Evolutionary conservation across 495 filamentous ascomycete genomes (phyloP).

Genomic region (Aspergillus heteromorphus): DNA sequence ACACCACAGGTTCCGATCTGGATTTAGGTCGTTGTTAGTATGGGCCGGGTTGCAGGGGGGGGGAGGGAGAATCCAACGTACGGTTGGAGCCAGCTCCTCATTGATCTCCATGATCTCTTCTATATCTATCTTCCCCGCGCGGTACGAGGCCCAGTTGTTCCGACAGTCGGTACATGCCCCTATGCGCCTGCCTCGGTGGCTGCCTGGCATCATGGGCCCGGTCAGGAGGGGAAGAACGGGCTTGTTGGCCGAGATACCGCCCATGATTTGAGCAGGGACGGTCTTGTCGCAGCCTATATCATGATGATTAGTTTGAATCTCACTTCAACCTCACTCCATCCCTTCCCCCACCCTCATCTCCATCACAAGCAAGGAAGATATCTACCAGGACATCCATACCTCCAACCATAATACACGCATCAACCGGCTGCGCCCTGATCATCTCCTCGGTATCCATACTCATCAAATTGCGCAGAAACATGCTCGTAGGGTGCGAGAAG

Average conservation of each 20-base stretch:
- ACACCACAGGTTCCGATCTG: slow-evolving; percentile 64
- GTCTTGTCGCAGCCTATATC: slow-evolving; percentile 61
- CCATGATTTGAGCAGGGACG: slow-evolving; percentile 63
- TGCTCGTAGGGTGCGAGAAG: slow-evolving; percentile 61
- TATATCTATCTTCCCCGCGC: slow-evolving; percentile 55
- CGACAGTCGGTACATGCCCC: slow-evolving; percentile 65
- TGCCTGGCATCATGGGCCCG: slow-evolving; percentile 65
- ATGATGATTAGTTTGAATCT: neutral
- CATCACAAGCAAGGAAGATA: neutral
- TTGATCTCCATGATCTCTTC: slow-evolving; percentile 63
- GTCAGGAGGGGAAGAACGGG: slow-evolving; percentile 58
- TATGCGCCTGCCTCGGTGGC: slow-evolving; percentile 50
- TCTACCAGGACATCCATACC: slow-evolving; percentile 41
- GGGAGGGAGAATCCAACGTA: slow-evolving; percentile 21
- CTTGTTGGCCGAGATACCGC: slow-evolving; percentile 65
- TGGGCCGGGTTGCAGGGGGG: too few species aligned
- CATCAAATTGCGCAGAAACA: slow-evolving; percentile 65
- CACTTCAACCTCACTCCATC: too few species aligned
- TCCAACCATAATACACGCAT: slow-evolving; percentile 60
- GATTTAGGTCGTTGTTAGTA: neutral
- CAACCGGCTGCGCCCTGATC: slow-evolving; percentile 59
- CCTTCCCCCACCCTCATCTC: neutral
- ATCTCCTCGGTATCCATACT: slow-evolving; percentile 72
- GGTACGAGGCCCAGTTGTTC: slow-evolving; percentile 61
- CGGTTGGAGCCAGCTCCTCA: slow-evolving; percentile 61